These are phyloP conservation scores for Fusarium sp. DNA, from an alignment of 2,329 filamentous ascomycete species.

Conservation along the genomic window DNA sequence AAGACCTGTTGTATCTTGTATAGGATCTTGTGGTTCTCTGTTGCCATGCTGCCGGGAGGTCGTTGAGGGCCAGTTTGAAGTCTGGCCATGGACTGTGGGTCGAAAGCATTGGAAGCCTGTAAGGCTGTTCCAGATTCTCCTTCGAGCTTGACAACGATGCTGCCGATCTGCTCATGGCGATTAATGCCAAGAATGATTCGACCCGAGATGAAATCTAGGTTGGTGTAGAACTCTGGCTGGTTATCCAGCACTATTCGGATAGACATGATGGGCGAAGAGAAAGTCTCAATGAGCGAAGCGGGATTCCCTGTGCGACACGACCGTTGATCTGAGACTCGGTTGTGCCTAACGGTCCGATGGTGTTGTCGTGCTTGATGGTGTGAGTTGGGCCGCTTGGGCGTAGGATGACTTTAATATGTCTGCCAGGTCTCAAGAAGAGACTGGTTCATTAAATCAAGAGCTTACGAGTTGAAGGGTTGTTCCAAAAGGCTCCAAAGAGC, in stretches of 20 bases:
- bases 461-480: constrained; percentile 1
- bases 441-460: background rate
- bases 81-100: constrained; percentile 56
- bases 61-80: constrained; percentile 47
- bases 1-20: constrained; percentile 82
- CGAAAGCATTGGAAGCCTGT: constrained; percentile 61
- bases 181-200: constrained; percentile 68
- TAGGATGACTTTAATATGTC: background rate
- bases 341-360: constrained; percentile 26
- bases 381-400: constrained; percentile 15
- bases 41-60: constrained; percentile 58
- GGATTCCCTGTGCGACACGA: constrained; percentile 19
- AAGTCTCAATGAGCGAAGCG: background rate
- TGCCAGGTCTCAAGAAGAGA: background rate
- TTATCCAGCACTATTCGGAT: constrained; percentile 75
- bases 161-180: constrained; percentile 76
- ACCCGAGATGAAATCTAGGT: constrained; percentile 79
- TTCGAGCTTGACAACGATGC: constrained; percentile 85
- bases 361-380: constrained; percentile 9
- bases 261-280: constrained; percentile 64
- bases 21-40: constrained; percentile 77
- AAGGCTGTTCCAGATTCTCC: constrained; percentile 80
- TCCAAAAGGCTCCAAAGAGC: constrained; percentile 16
- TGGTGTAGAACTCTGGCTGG: constrained; percentile 79
- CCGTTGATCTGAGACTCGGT: constrained; percentile 16